Conservation (phyloP, 2,329 filamentous ascomycete species). For the Pezicula neosporulosa region DNA sequence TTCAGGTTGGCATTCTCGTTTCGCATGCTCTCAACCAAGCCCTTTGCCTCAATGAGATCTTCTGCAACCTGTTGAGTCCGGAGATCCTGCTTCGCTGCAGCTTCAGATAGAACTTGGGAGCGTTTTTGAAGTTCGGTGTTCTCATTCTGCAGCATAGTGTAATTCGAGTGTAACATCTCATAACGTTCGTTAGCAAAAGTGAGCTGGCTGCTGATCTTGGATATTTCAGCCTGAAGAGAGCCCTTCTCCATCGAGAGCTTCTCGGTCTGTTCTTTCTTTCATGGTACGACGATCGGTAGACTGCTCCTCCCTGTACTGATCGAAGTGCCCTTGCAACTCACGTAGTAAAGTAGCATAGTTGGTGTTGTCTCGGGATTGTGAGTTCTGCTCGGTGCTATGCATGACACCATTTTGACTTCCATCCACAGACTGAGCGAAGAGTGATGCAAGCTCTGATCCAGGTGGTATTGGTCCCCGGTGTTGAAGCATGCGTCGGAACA, state of each 20-base stretch:
- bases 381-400: conserved; percentile 51
- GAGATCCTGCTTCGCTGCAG: conserved; percentile 84
- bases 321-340: conserved; percentile 86
- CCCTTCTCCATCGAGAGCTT: conserved; percentile 79
- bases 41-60: conserved; percentile 83
- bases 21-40: conserved; percentile 78
- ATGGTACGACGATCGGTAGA: conserved; percentile 76
- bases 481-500: conserved; percentile 92
- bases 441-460: conserved; percentile 59
- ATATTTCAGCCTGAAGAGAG: conserved; percentile 76
- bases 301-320: conserved; percentile 84
- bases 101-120: conserved; percentile 72
- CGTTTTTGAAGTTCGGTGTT: conserved; percentile 85
- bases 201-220: conserved; percentile 76
- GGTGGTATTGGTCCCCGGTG: conserved; percentile 62
- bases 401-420: conserved; percentile 50
- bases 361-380: conserved; percentile 54
- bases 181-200: conserved; percentile 79
- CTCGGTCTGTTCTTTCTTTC: conserved; percentile 80
- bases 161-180: conserved; percentile 87
- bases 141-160: conserved; percentile 76
- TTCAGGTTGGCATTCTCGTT: conserved; percentile 91
- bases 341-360: conserved; percentile 77
- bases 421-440: conserved; percentile 70
- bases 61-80: conserved; percentile 89